A percentile compares a stretch with the other conserved stretches of the same genome.
Evolutionary conservation across 257 asterid genomes (phyloP).

Genomic region (Solanum appendiculatum): DNA sequence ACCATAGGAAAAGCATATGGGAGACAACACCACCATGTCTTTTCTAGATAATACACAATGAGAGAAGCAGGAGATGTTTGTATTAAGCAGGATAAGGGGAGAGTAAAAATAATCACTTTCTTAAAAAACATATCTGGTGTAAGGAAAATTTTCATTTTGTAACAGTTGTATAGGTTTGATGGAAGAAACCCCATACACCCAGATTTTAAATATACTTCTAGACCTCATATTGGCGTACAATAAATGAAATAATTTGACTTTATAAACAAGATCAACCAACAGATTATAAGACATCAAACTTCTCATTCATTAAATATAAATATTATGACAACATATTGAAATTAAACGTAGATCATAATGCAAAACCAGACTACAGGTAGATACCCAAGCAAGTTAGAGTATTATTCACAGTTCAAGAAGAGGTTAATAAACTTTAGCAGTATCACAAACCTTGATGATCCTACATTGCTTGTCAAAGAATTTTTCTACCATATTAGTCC

Average conservation of each 20-base stretch:
- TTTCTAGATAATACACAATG: background rate
- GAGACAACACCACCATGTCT: background rate
- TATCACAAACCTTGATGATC: background rate
- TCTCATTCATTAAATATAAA: background rate
- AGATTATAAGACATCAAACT: background rate
- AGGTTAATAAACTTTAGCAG: background rate
- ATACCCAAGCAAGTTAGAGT: background rate
- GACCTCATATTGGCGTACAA: background rate
- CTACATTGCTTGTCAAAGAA: background rate
- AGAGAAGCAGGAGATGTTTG: background rate
- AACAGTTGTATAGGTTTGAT: background rate
- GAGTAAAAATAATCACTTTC: background rate
- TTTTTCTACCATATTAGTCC: background rate
- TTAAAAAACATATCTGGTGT: background rate
- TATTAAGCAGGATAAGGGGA: background rate
- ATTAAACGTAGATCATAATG: background rate
- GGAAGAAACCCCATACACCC: background rate
- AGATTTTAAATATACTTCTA: background rate
- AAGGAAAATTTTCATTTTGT: background rate
- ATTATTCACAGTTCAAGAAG: background rate
- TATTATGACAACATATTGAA: background rate
- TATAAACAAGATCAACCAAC: background rate
- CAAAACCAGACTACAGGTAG: background rate
- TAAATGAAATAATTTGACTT: background rate
- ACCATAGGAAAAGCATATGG: background rate